Base-by-base conservation (phyloP, 179 eudicot genomes). In the Spinacia oleracea region DNA sequence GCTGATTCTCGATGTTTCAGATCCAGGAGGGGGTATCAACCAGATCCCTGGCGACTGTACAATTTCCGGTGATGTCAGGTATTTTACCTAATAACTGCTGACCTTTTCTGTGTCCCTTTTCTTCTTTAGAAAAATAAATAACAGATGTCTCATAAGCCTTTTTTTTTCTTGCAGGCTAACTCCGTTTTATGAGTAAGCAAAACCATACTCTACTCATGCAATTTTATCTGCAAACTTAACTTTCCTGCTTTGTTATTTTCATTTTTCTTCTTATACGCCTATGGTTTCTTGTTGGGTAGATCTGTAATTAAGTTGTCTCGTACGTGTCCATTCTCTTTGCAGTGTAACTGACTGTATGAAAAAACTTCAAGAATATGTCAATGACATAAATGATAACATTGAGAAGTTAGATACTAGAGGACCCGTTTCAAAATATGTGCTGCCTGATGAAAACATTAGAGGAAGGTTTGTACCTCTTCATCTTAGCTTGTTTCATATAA, bases 61-160 rank as follows among this genome's bases (percentile, higher is more conserved):
- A 43, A 66, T 96, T 58, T 92, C 89, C 34, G 99, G 99, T 75
- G 99, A 96, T 84, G 96, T 96, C 87, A 96, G 99, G 98, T 93
- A 78, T 48, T 38, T 50, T 62, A 55, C 79, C 60, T 69, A 43
- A 51, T 72, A 38, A 63, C 45, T 18, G 23, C 62, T 40, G 71
- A 56, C 66, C 70, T 10, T 77, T 60, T 9, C 35, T 12, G 9
- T 51, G 1, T 63, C 27, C 21, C 29, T 42, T 18, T 75, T 71
- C 21, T 64, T 45, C 14, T 10, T 20, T 20, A 6, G 7, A 50
- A 72, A 1, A 3, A 9, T 72, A 6, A 0, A 27, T 38, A 67
- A 31, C 8, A 27, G 32, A 62, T 74, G 18, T 71, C 83, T 83
- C 59, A 83, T 77, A 5, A 11, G 21, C 27, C 62, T 64, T 53